Base-by-base conservation (phyloP, 1,284 basidiomycete genomes). In the Trichosporon sp. region DNA sequence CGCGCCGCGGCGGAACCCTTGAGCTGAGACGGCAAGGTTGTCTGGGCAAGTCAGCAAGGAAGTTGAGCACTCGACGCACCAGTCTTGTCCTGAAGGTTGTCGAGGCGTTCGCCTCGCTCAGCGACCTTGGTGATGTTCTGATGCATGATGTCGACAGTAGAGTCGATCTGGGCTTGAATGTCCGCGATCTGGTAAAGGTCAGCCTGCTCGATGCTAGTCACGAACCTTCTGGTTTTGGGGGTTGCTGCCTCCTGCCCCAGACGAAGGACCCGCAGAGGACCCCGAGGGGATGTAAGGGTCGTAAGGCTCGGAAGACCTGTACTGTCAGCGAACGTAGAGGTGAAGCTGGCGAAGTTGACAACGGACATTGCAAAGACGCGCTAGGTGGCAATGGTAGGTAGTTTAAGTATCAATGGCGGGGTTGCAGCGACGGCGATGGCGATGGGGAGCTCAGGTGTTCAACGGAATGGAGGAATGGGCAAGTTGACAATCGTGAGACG, bases 71-170 rank as follows among this genome's bases (percentile, higher is more conserved):
- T 27, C 38, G 9, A 87, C 91, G 77, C 77, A 95, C 95, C 95
- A 65, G 96, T 98, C 88, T 98, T 98, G 85, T 98, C 95, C 85
- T 98, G 96, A 75, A 98, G 85, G 67, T 91, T 91, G 81, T 98
- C 95, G 72, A 99, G 85, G 74, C 93, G 86, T 85, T 98, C 96
- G 78, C 95, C 95, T 80, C 96, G 87, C 86, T 98, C 95, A 25
- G 94, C 92, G 35, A 98, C 95, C 66, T 75, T 72, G 75, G 90
- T 92, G 78, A 98, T 98, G 85, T 98, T 99, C 78, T 98, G 94
- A 79, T 93, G 88, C 96, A 98, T 98, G 78, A 97, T 95, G 64
- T 91, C 92, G 71, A 96, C 93, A 38, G 94, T 97, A 79, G 93
- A 91, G 80, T 98, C 93, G 76, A 98, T 97, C 84, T 98, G 93